Evolutionary conservation across 2,329 filamentous ascomycete species (phyloP).

Genomic region (Penicillium psychrosexuale): DNA sequence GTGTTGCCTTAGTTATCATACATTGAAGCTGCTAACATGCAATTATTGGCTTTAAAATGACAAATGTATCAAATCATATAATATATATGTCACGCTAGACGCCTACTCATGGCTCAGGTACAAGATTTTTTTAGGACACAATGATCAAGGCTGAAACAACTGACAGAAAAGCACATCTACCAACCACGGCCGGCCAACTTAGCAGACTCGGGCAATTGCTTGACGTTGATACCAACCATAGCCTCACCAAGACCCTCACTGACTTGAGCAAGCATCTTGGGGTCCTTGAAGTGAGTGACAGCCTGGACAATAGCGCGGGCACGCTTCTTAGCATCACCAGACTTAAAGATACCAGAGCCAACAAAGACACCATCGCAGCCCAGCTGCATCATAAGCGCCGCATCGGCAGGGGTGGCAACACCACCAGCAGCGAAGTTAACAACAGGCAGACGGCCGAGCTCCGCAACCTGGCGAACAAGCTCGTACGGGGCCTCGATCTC

Average conservation of each 20-base stretch:
- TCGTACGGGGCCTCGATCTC: constrained; percentile 75
- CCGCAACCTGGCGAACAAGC: constrained; percentile 80
- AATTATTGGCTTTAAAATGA: not conserved
- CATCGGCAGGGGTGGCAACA: constrained; percentile 97
- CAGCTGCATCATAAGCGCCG: constrained; percentile 98
- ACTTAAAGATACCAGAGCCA: constrained; percentile 96
- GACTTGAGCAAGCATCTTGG: constrained; percentile 80
- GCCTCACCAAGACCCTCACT: constrained; percentile 90
- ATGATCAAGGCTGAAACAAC: constrained; percentile 8
- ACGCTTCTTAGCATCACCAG: constrained; percentile 80
- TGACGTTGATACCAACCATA: constrained; percentile 93
- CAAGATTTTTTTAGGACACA: constrained; percentile 14
- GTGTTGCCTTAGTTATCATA: too few relatives aligned
- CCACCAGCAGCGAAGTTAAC: constrained; percentile 99
- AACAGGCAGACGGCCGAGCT: constrained; percentile 83
- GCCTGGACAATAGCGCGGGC: constrained; percentile 94
- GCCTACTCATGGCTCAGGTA: constrained; percentile 24
- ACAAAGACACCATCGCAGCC: constrained; percentile 98
- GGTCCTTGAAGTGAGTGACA: constrained; percentile 83
- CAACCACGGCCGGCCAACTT: constrained; percentile 84
- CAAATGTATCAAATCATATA: constrained; percentile 4
- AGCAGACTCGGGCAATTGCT: constrained; percentile 70
- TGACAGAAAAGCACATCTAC: constrained; percentile 49
- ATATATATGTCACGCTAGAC: constrained; percentile 11
- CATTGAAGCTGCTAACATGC: not conserved